Base-by-base conservation (phyloP, 2,329 filamentous ascomycete species). In the Pestalotiopsis sp. region DNA sequence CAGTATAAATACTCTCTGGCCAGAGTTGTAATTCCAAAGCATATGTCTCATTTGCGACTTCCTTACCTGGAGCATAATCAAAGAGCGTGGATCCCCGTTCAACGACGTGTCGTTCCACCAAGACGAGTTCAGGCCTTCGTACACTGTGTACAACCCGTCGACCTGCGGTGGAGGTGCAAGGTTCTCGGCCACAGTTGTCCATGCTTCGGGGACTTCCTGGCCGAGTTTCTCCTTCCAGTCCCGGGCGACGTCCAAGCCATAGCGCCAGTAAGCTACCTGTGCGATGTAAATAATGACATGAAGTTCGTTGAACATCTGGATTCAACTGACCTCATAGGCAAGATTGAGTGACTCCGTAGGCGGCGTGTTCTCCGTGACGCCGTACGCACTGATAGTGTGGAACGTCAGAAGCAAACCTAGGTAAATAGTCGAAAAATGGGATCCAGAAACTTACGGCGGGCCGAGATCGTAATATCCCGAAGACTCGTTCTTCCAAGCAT, bases 331-430 rank as follows among this genome's bases (percentile, higher is more conserved):
- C 73, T 87, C 85, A 68, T 86, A 87, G 0, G 82, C 82, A 4
- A 85, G 80, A 66, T 86, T 87, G 3, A 82, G 71, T 2, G 83
- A 85, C 20, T 75, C 74, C 66, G 82, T 81, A 3, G 84, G 84
- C 3, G 80, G 80, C 0, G 85, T 87, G 71, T 86, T 87, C 70
- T 87, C 85, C 1, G 82, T 83, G 4, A 85, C 83, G 0, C 83
- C 83, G 68, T 86, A 85, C 69, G 86, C 81, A 1, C 76, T 78
- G 20, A 1, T 2, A 4, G 9, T 7, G 31, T 13, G 17, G 20
- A 23, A 23, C 20, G 20, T 23, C 20, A 23, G 20, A 23, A 23
- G 20, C 20, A 23, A 23, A 23, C 20, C n/a, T n/a, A n/a, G n/a
- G 2, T 23, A 23, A 23, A 23, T 23, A 23, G 20, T 23, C 20